Evolutionary conservation across 1,284 basidiomycete species (phyloP), one percentile per base, ranked within the genome.

Genomic region (Tilletia walkeri): DNA sequence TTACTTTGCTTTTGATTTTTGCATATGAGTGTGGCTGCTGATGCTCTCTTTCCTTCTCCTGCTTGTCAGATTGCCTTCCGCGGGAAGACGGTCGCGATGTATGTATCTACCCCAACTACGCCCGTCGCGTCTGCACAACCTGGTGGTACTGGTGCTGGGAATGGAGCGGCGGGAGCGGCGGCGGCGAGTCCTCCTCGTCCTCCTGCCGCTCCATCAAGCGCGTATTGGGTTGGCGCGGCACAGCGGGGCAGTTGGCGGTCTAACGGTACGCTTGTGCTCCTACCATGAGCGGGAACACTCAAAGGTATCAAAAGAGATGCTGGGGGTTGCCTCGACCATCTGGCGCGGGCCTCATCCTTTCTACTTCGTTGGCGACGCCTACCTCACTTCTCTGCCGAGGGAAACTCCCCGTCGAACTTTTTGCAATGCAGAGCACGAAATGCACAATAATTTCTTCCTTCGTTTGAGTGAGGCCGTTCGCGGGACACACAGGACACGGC

Each of bases 221-320:
- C 30, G 3, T 63, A 38, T 20, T 63, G 59, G 80, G 79, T 66
- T 56, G 30, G 66, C 69, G 10, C 81, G 2, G 78, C 76, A 65
- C 79, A 82, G 63, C 67, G 81, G 3, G 81, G 68, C 20, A 70
- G 74, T 4, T 70, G 78, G 70, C 76, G 81, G 20, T 75, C 81
- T 18, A 82, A 82, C 68, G 81, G 81, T 12, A 82, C 81, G 10
- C 73, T 82, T 1, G 80, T 82, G 1, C 70, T 82, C 0, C 63
- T 82, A 0, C 75, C 59, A 10, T 63, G 54, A 56, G 20, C 9
- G 34, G 4, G 20, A 56, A 24, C 54, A n/a, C 16, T 18, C n/a
- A n/a, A n/a, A 45, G 14, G 24, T 30, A 30, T 30, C 24, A 30
- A 30, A 30, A 30, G 24, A 30, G 24, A 30, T 30, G 24, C 24